Base-by-base conservation (phyloP, 1,284 basidiomycete species). In the Sporisorium graminicola region DNA sequence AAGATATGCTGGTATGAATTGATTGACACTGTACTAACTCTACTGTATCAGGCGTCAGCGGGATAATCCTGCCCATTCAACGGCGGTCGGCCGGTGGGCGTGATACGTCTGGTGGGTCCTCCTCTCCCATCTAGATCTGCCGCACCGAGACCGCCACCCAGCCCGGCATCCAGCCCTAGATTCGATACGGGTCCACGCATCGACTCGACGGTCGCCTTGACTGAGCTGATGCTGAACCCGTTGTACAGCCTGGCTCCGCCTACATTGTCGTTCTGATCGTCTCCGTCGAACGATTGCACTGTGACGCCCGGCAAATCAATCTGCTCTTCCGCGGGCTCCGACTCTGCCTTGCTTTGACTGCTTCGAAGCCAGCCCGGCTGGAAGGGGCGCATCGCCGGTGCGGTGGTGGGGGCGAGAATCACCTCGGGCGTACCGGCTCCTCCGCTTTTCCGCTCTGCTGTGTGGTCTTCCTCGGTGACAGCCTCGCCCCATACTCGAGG, bases 141-240 rank as follows among this genome's bases (percentile, higher is more conserved):
- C 2, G 27, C 29, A 31, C 49, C 49, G 2, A 31, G 40, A 43
- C 40, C 40, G n/a, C 40, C 40, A 9, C 29, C 29, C 24, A 29
- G 27, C 27, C 67, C 68, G 7, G 56, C 18, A 37, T 14, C 67
- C 63, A 26, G 37, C 20, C n/a, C 65, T 54, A 56, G 5, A 18
- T 31, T 60, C 44, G 51, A 46, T 24, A 59, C 53, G 1, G 71
- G 67, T 14, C 78, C 79, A 26, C 70, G 63, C 79, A 83, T 76
- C 47, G 71, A 76, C 27, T 83, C 81, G 12, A 83, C 78, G 27
- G 81, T 83, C 2, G 81, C 81, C 59, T 83, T 83, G 75, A 83
- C 81, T 26, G 66, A 72, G 58, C 74, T 80, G 68, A 83, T 83
- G 40, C 68, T 79, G 58, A 72, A 62, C 5, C 79, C 74, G 20